phyloP scores from a whole-genome alignment of 164 flowering plant species.

The Umbellularia californica region DNA sequence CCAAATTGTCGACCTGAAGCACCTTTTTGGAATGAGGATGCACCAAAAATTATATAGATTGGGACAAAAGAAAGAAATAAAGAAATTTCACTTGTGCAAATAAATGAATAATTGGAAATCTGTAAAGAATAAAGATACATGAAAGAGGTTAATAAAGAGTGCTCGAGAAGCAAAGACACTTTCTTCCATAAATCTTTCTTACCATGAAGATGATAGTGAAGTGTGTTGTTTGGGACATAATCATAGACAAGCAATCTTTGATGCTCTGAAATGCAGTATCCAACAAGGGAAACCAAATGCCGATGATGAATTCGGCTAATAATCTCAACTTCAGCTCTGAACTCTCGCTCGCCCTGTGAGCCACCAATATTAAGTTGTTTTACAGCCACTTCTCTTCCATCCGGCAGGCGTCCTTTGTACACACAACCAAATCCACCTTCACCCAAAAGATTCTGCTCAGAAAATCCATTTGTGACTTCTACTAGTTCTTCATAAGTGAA shows the following conservation, averaged over 20 bases:
- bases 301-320: slow-evolving; percentile 80
- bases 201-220: slow-evolving; percentile 91
- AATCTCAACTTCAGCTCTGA: slow-evolving; percentile 73
- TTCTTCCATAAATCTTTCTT: slow-evolving; percentile 14
- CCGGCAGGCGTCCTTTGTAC: slow-evolving; percentile 60
- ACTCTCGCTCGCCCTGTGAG: slow-evolving; percentile 83
- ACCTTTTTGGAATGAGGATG: neutral
- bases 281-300: slow-evolving; percentile 90
- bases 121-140: too few species aligned
- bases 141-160: neutral
- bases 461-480: slow-evolving; percentile 70
- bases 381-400: slow-evolving; percentile 85
- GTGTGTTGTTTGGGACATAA: slow-evolving; percentile 74
- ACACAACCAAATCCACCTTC: slow-evolving; percentile 92
- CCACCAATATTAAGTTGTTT: slow-evolving; percentile 81
- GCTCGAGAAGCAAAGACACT: neutral
- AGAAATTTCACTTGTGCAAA: neutral
- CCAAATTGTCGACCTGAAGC: neutral
- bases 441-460: slow-evolving; percentile 65
- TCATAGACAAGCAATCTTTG: slow-evolving; percentile 77
- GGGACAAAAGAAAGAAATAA: too few species aligned
- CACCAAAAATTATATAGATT: neutral
- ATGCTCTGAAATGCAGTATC: slow-evolving; percentile 71
- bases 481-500: slow-evolving; percentile 67
- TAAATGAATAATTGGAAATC: neutral